Base-by-base conservation (phyloP, 495 filamentous ascomycete genomes). In the Lepraria neglecta region DNA sequence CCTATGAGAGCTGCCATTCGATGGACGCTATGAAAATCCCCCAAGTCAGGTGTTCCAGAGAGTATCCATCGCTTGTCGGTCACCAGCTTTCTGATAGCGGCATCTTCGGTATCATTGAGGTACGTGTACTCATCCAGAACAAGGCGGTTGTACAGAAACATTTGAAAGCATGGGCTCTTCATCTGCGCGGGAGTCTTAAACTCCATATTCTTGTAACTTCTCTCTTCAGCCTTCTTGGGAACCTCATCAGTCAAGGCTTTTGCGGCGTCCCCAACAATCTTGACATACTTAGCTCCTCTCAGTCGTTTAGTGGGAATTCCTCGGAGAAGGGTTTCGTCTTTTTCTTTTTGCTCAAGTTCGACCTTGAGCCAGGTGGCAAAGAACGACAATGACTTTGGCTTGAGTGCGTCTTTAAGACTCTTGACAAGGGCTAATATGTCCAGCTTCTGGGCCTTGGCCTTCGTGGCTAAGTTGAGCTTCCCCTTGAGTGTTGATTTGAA, bases 91-190 rank as follows among this genome's bases (percentile, higher is more conserved):
- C 35, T 38, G 52, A 55, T 14, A 15, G 2, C 30, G 2, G 69
- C 59, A 5, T 71, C 59, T 0, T 64, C 54, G n/a, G 14, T 21
- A 30, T 24, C 24, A 24, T 73, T 64, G 42, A 77, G 69, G 64
- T 87, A 86, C 2, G 84, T 82, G 69, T 82, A 89, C 58, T 90
- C 87, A 66, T 90, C 87, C 48, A 88, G 77, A 4, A 90, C 24
- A 24, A 24, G 24, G 24, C 76, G 15, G 88, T 64, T 0, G 87
- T 80, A 56, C 81, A 76, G 65, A 81, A 84, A 88, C 58, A 77
- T 77, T 58, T 88, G 84, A 3, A 89, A 64, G 0, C 78, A 66
- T 5, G 79, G 75, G 3, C 38, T 53, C 15, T n/a, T 48, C 56
- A 59, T 58, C 0, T 52, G 6, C 56, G 24, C 24, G 1, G 24